These are phyloP conservation scores for Phialophora expanda DNA, from an alignment of 2,329 filamentous ascomycete species.

Conservation along the genomic window DNA sequence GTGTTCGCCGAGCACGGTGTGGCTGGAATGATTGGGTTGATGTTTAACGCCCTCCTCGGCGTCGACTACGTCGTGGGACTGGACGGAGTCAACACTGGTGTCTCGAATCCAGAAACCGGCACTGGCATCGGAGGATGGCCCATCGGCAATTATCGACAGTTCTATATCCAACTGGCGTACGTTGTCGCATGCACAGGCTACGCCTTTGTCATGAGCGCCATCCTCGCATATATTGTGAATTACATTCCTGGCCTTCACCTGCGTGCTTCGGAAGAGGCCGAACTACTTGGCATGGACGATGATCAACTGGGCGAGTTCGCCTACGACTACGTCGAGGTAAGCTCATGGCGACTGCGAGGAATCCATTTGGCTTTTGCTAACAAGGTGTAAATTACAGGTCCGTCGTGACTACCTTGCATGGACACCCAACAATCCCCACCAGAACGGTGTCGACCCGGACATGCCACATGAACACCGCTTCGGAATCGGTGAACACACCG, in stretches of 20 bases:
- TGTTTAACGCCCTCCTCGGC: conserved; percentile 78
- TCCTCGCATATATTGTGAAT: conserved; percentile 74
- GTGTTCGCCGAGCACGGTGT: conserved; percentile 89
- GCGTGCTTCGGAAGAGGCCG: conserved; percentile 69
- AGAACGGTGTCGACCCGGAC: conserved; percentile 50
- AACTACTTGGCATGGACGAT: conserved; percentile 67
- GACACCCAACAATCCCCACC: conserved; percentile 53
- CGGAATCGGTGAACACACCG: conserved; percentile 64
- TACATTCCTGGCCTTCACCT: conserved; percentile 72
- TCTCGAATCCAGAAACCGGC: conserved; percentile 49
- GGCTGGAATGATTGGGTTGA: conserved; percentile 79
- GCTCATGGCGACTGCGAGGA: not conserved
- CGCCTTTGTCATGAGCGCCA: conserved; percentile 69
- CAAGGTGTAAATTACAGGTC: conserved; percentile 40
- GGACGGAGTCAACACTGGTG: conserved; percentile 65
- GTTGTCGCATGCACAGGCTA: conserved; percentile 68
- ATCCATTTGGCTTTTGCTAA: not conserved
- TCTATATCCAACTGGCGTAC: conserved; percentile 74
- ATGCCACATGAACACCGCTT: conserved; percentile 65
- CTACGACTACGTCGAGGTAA: conserved; percentile 56
- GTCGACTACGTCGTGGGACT: conserved; percentile 75
- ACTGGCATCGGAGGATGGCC: conserved; percentile 67
- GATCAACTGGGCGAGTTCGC: conserved; percentile 59
- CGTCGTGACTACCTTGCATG: conserved; percentile 58
- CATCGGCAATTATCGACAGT: conserved; percentile 71